Percentiles rank a stretch among this genome's conserved stretches.
phyloP scores from a whole-genome alignment of 176 grass and related monocot genomes.

The Panicum miliaceum region DNA sequence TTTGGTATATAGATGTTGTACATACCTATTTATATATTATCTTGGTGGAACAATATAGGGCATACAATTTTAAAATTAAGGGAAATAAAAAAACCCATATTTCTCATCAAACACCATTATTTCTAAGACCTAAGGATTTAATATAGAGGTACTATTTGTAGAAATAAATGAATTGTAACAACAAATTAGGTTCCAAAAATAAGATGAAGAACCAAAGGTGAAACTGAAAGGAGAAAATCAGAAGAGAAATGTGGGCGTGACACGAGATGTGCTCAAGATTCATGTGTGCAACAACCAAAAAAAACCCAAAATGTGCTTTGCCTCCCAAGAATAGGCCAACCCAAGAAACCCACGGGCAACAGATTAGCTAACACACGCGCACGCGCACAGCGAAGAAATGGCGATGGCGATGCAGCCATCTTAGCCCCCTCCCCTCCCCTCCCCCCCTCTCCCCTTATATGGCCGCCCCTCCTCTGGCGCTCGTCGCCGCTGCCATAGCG shows the following conservation, averaged over 20 bases:
- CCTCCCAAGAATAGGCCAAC: slow-evolving; percentile 35
- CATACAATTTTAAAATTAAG: not conserved
- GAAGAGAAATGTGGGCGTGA: not conserved
- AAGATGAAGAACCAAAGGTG: not conserved
- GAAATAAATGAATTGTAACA: not conserved
- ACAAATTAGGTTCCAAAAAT: not conserved
- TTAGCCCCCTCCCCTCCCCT: slow-evolving; percentile 17
- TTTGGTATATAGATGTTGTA: no score
- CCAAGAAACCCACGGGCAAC: slow-evolving; percentile 32
- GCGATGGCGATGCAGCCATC: slow-evolving; percentile 49
- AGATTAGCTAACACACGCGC: slow-evolving; percentile 29
- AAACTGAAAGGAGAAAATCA: not conserved
- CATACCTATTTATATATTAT: no score
- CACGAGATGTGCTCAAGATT: not conserved
- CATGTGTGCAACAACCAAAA: not conserved
- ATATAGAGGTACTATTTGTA: not conserved
- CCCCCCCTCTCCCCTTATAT: slow-evolving; percentile 11
- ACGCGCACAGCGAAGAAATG: slow-evolving; percentile 31
- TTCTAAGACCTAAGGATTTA: not conserved
- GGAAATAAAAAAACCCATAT: not conserved
- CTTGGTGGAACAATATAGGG: no score
- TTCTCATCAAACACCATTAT: not conserved
- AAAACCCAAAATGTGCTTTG: not conserved
- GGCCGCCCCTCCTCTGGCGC: slow-evolving; percentile 41
- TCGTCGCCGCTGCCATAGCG: slow-evolving; percentile 39